These are phyloP conservation scores for Colletotrichum sp. DNA, from an alignment of 2,329 filamentous ascomycete species.

Conservation along the genomic window DNA sequence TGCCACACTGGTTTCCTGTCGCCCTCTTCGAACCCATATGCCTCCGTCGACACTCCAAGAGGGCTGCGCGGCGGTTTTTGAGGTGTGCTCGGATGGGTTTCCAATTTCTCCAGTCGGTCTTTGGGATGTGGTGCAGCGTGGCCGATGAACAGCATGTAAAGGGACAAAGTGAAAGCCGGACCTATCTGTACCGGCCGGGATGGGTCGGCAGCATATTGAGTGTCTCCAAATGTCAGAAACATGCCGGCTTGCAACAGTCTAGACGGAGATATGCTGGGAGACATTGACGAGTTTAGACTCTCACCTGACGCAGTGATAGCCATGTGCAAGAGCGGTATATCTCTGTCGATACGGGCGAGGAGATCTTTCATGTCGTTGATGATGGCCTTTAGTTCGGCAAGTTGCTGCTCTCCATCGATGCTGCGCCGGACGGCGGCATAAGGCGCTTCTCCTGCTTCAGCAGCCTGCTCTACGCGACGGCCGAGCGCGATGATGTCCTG, in stretches of 20 bases:
- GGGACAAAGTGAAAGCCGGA: slow-evolving; percentile 81
- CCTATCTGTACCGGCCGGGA: slow-evolving; percentile 78
- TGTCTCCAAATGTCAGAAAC: slow-evolving; percentile 85
- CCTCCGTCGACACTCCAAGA: slow-evolving; percentile 33
- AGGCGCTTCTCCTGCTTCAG: slow-evolving; percentile 63
- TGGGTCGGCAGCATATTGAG: slow-evolving; percentile 74
- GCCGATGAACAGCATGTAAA: slow-evolving; percentile 94
- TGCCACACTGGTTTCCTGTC: slow-evolving; percentile 84
- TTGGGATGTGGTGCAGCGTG: slow-evolving; percentile 53
- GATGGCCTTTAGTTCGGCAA: slow-evolving; percentile 71
- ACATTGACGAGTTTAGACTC: slow-evolving; percentile 79
- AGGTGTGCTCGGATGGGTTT: neutral
- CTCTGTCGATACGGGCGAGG: slow-evolving; percentile 82
- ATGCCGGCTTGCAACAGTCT: slow-evolving; percentile 91
- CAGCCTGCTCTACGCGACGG: slow-evolving; percentile 73
- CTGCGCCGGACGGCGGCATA: slow-evolving; percentile 43
- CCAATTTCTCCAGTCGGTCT: neutral
- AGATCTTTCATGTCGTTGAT: slow-evolving; percentile 77
- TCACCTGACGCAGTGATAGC: slow-evolving; percentile 95
- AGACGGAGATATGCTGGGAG: slow-evolving; percentile 86
- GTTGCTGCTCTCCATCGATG: slow-evolving; percentile 59
- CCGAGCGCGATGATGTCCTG: slow-evolving; percentile 84
- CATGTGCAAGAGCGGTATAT: slow-evolving; percentile 88
- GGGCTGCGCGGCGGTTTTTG: neutral
- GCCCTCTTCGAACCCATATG: slow-evolving; percentile 53